Percentiles rank a stretch among this genome's conserved stretches.
Evolutionary conservation across 1,139 yeast genomes (phyloP).

Genomic region (Trichomonascaceae sp.): DNA sequence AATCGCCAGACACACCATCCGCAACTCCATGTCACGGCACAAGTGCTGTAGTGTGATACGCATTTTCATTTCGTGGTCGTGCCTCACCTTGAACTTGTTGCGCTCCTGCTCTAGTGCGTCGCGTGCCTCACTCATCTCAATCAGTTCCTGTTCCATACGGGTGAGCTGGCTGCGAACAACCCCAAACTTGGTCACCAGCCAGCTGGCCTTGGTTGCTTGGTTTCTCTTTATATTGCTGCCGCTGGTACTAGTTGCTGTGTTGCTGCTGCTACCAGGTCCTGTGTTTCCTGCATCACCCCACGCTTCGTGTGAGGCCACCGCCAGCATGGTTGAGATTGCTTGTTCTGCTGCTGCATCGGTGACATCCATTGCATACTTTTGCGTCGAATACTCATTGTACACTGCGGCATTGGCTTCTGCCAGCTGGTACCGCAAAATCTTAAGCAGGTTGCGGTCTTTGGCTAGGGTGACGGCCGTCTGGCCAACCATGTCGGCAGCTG

Average conservation of each 20-base stretch:
- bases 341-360: slow-evolving; percentile 5
- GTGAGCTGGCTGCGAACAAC: slow-evolving; percentile 7
- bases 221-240: too few species aligned
- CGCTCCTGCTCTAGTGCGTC: neutral
- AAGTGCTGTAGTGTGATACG: neutral
- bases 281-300: too few species aligned
- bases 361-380: slow-evolving; percentile 5
- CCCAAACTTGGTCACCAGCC: slow-evolving; percentile 6
- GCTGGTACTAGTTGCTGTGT: too few species aligned
- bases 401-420: slow-evolving; percentile 12
- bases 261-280: neutral
- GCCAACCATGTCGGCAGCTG: slow-evolving; percentile 1
- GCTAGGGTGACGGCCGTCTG: slow-evolving; percentile 5
- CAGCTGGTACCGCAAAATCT: slow-evolving; percentile 10
- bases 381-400: slow-evolving; percentile 11
- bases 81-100: neutral
- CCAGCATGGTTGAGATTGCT: slow-evolving; percentile 1
- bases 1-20: too few species aligned
- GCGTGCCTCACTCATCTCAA: slow-evolving; percentile 6
- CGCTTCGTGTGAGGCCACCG: too few species aligned
- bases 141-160: slow-evolving; percentile 8
- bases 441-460: slow-evolving; percentile 7
- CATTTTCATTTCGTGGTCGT: neutral
- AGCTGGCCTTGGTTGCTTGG: neutral
- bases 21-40: too few species aligned